phyloP scores from a whole-genome alignment of 495 filamentous ascomycete genomes.

The Aspergillus wentii region DNA sequence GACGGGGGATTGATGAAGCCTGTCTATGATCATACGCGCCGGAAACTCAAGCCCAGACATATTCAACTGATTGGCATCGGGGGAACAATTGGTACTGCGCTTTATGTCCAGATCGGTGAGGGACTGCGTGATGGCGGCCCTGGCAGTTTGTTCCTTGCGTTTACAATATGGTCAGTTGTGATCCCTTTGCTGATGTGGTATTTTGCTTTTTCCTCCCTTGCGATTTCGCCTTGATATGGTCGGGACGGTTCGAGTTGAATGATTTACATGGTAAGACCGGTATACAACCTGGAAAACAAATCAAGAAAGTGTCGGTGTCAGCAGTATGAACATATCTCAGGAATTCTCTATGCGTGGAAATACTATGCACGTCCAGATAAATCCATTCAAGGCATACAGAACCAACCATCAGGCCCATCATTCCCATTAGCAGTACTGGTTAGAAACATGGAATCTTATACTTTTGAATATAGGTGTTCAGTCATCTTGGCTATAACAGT shows the following conservation, averaged over 20 bases:
- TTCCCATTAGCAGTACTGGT: neutral
- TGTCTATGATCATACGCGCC: conserved; percentile 45
- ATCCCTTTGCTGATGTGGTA: conserved; percentile 1
- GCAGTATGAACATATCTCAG: too few species aligned
- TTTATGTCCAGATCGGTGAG: conserved; percentile 71
- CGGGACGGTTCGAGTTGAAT: too few species aligned
- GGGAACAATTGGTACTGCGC: conserved; percentile 74
- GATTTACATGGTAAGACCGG: too few species aligned
- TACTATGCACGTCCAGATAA: too few species aligned
- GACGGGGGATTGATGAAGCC: conserved; percentile 23
- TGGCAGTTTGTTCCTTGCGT: conserved; percentile 70
- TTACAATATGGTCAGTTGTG: conserved; percentile 38
- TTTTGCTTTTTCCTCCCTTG: conserved; percentile 4
- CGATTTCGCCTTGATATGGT: neutral
- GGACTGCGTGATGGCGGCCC: conserved; percentile 68
- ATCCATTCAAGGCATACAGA: too few species aligned
- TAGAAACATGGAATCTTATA: conserved; percentile 23
- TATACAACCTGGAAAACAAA: too few species aligned
- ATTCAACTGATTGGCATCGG: conserved; percentile 74
- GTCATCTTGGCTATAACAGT: conserved; percentile 67
- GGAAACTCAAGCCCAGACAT: conserved; percentile 60
- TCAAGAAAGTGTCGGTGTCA: too few species aligned
- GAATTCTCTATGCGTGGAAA: too few species aligned
- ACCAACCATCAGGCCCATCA: too few species aligned
- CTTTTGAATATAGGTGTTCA: conserved; percentile 48